Evolutionary conservation across 2,329 filamentous ascomycete species (phyloP).

Genomic region (Neonectria ditissima): DNA sequence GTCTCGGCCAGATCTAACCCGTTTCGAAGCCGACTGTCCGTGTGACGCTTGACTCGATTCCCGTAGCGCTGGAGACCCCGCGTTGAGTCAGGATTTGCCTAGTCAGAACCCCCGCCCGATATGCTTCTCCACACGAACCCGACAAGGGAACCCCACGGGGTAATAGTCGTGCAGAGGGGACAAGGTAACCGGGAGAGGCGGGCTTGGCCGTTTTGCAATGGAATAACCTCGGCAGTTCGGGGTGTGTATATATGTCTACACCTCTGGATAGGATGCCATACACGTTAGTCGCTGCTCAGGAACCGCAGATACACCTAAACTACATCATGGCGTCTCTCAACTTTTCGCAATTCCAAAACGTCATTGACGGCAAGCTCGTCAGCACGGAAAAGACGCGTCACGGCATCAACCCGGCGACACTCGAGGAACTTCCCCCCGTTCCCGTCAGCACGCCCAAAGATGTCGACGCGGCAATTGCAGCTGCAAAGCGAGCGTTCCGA

Average conservation of each 20-base stretch:
- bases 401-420: slow-evolving; percentile 63
- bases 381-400: slow-evolving; percentile 60
- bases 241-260: not conserved
- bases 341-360: slow-evolving; percentile 57
- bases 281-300: no score
- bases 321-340: slow-evolving; percentile 1
- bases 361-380: slow-evolving; percentile 54
- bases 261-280: not conserved
- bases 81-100: not conserved
- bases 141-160: not conserved
- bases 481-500: slow-evolving; percentile 60
- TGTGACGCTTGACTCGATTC: not conserved
- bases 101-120: not conserved
- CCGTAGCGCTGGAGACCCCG: not conserved
- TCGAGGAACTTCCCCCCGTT: slow-evolving; percentile 61
- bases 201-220: no score
- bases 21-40: not conserved
- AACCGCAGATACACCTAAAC: not conserved
- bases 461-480: slow-evolving; percentile 61
- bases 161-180: not conserved
- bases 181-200: not conserved
- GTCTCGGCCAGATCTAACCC: not conserved
- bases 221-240: not conserved
- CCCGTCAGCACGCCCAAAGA: slow-evolving; percentile 62
- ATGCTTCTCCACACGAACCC: not conserved